phyloP scores from a whole-genome alignment of 1,284 basidiomycete genomes.

The Kalmanozyma brasiliensis region DNA sequence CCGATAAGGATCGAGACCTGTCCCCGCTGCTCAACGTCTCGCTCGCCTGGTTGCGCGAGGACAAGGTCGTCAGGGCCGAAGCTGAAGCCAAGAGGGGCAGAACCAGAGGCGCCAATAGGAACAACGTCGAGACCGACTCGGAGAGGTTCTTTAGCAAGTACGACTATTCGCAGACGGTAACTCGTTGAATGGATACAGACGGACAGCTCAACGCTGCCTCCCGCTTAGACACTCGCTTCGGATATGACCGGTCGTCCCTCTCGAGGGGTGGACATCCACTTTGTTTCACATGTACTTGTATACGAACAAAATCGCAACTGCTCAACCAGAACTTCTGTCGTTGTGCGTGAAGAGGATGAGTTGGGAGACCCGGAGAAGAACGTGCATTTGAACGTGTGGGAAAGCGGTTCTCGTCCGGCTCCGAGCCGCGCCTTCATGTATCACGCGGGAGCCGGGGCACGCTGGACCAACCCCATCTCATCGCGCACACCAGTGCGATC shows the following conservation, averaged over 20 bases:
- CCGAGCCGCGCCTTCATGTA: no score
- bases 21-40: slow-evolving; percentile 58
- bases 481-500: no score
- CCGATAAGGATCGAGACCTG: slow-evolving; percentile 26
- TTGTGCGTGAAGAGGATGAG: no score
- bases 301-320: not conserved
- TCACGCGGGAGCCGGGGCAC: no score
- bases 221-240: no score
- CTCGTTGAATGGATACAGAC: slow-evolving; percentile 5
- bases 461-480: no score
- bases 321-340: slow-evolving; percentile 4
- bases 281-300: slow-evolving; percentile 7
- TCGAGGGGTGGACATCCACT: no score
- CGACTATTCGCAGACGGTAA: slow-evolving; percentile 58
- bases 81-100: slow-evolving; percentile 49
- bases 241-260: no score
- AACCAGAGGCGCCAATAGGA: slow-evolving; percentile 51
- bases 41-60: slow-evolving; percentile 64
- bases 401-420: not conserved
- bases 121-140: slow-evolving; percentile 57
- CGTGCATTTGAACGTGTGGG: not conserved
- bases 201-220: slow-evolving; percentile 21
- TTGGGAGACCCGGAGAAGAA: no score
- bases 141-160: slow-evolving; percentile 65
- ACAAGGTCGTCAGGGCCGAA: slow-evolving; percentile 52